These are phyloP conservation scores for Bolboschoenoplectus hybrid DNA, from an alignment of 202 grass and related monocot genomes.

Conservation along the genomic window DNA sequence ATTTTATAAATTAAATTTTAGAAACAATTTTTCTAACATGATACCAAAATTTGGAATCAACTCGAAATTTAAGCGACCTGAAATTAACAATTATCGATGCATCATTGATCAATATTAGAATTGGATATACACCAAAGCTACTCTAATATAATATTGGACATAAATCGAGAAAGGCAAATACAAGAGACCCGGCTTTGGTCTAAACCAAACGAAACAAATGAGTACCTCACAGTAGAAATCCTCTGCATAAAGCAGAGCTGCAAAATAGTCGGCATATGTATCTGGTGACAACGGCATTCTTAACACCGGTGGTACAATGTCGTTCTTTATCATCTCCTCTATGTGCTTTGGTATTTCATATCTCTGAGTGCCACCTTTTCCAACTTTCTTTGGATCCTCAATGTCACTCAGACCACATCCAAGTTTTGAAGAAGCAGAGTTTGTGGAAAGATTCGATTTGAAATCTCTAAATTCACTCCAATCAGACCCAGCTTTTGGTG, in stretches of 20 bases:
- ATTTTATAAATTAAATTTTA: not conserved
- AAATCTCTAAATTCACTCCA: not conserved
- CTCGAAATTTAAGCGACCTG: not conserved
- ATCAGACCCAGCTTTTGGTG: not conserved
- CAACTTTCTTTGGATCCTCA: not conserved
- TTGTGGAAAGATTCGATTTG: not conserved
- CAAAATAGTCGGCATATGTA: conserved; percentile 36
- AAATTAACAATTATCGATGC: not conserved
- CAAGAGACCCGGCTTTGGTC: not conserved
- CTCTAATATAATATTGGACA: not conserved
- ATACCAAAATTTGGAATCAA: not conserved
- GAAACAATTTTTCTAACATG: not conserved
- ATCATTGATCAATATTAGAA: not conserved
- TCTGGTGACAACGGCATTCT: not conserved
- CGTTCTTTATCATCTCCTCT: conserved; percentile 34
- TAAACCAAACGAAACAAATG: not conserved
- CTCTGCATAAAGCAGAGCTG: conserved; percentile 42
- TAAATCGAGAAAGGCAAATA: not conserved
- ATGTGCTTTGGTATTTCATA: conserved; percentile 40
- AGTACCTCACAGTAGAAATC: conserved; percentile 43
- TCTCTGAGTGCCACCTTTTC: conserved; percentile 23
- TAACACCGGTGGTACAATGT: conserved; percentile 29
- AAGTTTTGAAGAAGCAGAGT: not conserved
- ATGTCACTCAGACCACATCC: not conserved
- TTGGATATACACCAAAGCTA: not conserved